Base-by-base conservation (phyloP, 1,284 basidiomycete species). In the Inonotus hispidus region DNA sequence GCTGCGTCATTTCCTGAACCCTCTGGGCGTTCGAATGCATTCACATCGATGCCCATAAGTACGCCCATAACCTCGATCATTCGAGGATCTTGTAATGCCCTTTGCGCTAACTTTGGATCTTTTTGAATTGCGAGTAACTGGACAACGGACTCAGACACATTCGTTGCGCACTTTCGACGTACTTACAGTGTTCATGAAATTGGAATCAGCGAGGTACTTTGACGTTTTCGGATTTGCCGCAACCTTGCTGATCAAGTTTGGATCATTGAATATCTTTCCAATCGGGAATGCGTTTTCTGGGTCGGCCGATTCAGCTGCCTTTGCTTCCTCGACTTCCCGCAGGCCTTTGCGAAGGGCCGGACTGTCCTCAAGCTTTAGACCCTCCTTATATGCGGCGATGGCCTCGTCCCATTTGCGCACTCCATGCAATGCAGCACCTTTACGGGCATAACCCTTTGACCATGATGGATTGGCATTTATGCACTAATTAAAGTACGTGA, bases 21-120 rank as follows among this genome's bases (percentile, higher is more conserved):
- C 76, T 93, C 91, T 27, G 90, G 88, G 61, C 94, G 82, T 62
- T 86, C 81, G 73, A 92, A 92, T 56, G 90, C 93, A 73, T 93
- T 87, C 72, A 98, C 83, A 74, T 98, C 94, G 67, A 98, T 83
- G 53, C 94, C 94, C 91, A 98, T 95, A 63, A 94, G 81, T 10
- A 87, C 95, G 64, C 95, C 95, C 63, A 98, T 81, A 21, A 95
- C 94, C 68, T 90, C 87, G 74, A 98, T 92, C 92, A 97, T 96
- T 63, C 95, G 84, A 39, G 95, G 87, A 74, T 98, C 95, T 67
- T 84, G 77, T 68, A 92, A 75, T 67, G 80, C 75, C 7, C 83
- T 71, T 56, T 83, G 77, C 16, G 84, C 86, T 53, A 89, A 72
- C 56, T 69, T 71, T 25, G 88, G 87, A 66, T 89, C 84, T 68